A percentile compares a stretch with the other conserved stretches of the same genome.
Conservation (phyloP, 2,329 filamentous ascomycete species). For the Pseudogymnoascus sp. region DNA sequence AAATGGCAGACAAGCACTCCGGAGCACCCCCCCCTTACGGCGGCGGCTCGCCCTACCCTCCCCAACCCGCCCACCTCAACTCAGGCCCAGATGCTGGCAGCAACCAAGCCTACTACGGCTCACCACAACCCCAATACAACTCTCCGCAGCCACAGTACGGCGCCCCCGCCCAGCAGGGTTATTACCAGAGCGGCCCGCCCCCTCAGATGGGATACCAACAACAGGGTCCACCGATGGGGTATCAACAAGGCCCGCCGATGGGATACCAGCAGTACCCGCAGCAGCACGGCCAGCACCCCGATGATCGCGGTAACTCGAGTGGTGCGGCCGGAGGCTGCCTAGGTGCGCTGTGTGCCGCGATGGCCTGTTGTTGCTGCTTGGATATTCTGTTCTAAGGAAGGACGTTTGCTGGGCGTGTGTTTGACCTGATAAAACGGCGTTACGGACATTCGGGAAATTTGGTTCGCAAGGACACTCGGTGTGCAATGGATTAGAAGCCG, state of each 20-base stretch:
- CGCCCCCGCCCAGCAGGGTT: slow-evolving; percentile 15
- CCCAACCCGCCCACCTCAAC: slow-evolving; percentile 11
- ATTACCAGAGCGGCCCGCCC: slow-evolving; percentile 18
- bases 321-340: slow-evolving; percentile 33
- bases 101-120: slow-evolving; percentile 13
- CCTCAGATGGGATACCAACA: slow-evolving; percentile 20
- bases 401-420: not conserved
- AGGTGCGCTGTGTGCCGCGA: slow-evolving; percentile 35
- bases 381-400: slow-evolving; percentile 39
- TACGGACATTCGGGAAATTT: not conserved
- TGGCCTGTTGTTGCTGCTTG: slow-evolving; percentile 46
- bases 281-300: slow-evolving; percentile 15
- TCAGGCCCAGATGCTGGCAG: not conserved
- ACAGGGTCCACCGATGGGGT: slow-evolving; percentile 8
- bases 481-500: not conserved
- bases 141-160: slow-evolving; percentile 11
- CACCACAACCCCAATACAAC: not conserved
- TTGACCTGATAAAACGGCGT: not conserved
- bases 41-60: slow-evolving; percentile 15
- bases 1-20: slow-evolving; percentile 12
- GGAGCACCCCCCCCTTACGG: slow-evolving; percentile 18
- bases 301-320: slow-evolving; percentile 31
- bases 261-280: slow-evolving; percentile 20
- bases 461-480: not conserved
- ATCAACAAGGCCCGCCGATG: slow-evolving; percentile 17